Evolutionary conservation across 1,139 yeast genomes (phyloP).

Genomic region (Taphrina populina): DNA sequence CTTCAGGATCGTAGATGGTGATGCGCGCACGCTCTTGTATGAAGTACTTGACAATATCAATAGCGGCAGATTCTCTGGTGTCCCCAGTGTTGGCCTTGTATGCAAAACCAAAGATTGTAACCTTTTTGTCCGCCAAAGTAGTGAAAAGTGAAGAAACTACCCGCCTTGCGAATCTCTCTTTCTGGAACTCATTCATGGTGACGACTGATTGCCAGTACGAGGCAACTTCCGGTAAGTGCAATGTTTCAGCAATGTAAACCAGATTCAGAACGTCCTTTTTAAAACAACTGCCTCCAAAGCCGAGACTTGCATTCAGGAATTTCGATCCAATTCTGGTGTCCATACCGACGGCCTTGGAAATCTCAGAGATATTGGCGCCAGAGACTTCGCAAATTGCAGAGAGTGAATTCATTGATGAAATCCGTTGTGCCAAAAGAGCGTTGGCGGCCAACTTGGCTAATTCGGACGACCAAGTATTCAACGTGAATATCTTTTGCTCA

Average conservation of each 20-base stretch:
- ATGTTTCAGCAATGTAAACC: slow-evolving; percentile 42
- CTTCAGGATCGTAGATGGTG: slow-evolving; percentile 43
- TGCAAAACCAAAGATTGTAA: slow-evolving; percentile 43
- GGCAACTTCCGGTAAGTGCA: slow-evolving; percentile 44
- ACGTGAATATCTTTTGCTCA: slow-evolving; percentile 41
- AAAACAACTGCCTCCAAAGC: slow-evolving; percentile 43
- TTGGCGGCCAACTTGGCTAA: slow-evolving; percentile 44
- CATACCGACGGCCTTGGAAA: slow-evolving; percentile 43
- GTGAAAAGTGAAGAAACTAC: slow-evolving; percentile 41
- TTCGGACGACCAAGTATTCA: slow-evolving; percentile 43
- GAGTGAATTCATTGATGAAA: slow-evolving; percentile 43
- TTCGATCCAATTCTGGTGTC: slow-evolving; percentile 43
- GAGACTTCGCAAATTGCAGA: slow-evolving; percentile 44
- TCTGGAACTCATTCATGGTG: slow-evolving; percentile 43
- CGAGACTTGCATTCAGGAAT: slow-evolving; percentile 42
- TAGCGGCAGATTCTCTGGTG: slow-evolving; percentile 43
- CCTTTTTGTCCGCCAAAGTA: slow-evolving; percentile 42
- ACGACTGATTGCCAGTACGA: slow-evolving; percentile 43
- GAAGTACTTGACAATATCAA: slow-evolving; percentile 41
- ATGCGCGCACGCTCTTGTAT: slow-evolving; percentile 41
- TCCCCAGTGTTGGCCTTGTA: slow-evolving; percentile 44
- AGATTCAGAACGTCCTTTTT: slow-evolving; percentile 43
- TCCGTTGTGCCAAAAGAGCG: slow-evolving; percentile 43
- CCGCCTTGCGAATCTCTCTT: slow-evolving; percentile 42
- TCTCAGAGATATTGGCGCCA: slow-evolving; percentile 44